These are phyloP conservation scores for Rhizoclosmatium sp. DNA, from an alignment of 192 early-diverging fungal genomes.

Conservation along the genomic window DNA sequence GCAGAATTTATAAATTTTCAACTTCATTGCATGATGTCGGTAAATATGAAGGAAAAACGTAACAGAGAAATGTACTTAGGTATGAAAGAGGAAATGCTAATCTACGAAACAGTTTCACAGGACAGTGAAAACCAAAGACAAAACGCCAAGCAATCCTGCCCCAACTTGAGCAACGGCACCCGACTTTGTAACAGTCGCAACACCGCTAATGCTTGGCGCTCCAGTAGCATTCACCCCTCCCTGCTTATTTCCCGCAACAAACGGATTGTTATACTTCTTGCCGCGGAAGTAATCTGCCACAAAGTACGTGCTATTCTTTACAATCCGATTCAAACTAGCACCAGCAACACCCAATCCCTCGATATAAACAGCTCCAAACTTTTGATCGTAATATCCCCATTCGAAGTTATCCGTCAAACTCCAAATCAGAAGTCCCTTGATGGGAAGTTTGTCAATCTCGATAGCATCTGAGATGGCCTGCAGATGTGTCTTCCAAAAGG, in stretches of 20 bases:
- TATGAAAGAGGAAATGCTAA: too few relatives aligned
- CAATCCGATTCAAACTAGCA: constrained; percentile 1
- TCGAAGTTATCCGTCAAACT: constrained; percentile 55
- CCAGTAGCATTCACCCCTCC: too few relatives aligned
- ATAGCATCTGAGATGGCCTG: constrained; percentile 21
- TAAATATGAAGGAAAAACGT: too few relatives aligned
- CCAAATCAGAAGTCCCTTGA: constrained; percentile 47
- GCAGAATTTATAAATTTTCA: too few relatives aligned
- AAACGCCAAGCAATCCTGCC: too few relatives aligned
- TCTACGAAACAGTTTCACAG: too few relatives aligned
- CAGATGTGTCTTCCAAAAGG: constrained; percentile 44
- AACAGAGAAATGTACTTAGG: too few relatives aligned
- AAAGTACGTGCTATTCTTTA: constrained; percentile 5
- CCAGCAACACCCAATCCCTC: neutral
- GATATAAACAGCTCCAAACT: constrained; percentile 3
- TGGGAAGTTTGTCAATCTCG: constrained; percentile 25
- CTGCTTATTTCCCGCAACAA: neutral
- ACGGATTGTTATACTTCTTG: constrained; percentile 12
- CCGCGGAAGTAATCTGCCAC: constrained; percentile 8
- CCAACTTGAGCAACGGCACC: too few relatives aligned
- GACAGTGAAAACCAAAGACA: too few relatives aligned
- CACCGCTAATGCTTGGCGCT: too few relatives aligned
- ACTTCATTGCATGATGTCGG: too few relatives aligned
- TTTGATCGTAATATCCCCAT: constrained; percentile 40
- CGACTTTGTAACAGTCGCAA: too few relatives aligned